A percentile compares a stretch with the other conserved stretches of the same genome.
These are phyloP conservation scores for Candida sakaeoensis DNA, from an alignment of 805 yeast species.

Conservation along the genomic window DNA sequence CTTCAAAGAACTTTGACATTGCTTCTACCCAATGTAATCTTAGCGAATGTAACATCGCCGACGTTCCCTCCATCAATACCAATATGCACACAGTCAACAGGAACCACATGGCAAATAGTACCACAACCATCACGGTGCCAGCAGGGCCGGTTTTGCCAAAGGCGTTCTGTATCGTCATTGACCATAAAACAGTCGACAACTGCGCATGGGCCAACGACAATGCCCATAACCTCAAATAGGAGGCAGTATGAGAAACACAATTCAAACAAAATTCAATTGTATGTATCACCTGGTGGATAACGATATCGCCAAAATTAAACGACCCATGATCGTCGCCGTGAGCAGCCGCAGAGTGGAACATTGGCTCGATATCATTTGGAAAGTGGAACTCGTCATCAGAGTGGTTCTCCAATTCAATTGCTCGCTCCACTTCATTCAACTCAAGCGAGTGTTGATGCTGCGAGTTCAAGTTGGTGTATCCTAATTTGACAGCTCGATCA, in stretches of 20 bases:
- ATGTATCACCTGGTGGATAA: slow-evolving; percentile 77
- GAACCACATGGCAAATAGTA: slow-evolving; percentile 74
- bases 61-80: slow-evolving; percentile 79
- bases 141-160: slow-evolving; percentile 51
- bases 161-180: slow-evolving; percentile 66
- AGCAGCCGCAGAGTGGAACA: slow-evolving; percentile 24
- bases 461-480: slow-evolving; percentile 36
- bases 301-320: slow-evolving; percentile 57
- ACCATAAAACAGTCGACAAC: slow-evolving; percentile 69
- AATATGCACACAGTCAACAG: slow-evolving; percentile 62
- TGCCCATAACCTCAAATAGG: slow-evolving; percentile 76
- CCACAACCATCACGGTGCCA: slow-evolving; percentile 57
- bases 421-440: slow-evolving; percentile 41
- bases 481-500: slow-evolving; percentile 31
- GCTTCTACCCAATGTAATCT: slow-evolving; percentile 82
- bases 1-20: slow-evolving; percentile 76
- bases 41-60: slow-evolving; percentile 78
- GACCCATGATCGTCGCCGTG: slow-evolving; percentile 45
- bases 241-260: slow-evolving; percentile 78
- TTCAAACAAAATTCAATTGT: slow-evolving; percentile 78
- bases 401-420: slow-evolving; percentile 17
- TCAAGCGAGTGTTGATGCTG: slow-evolving; percentile 42
- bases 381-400: slow-evolving; percentile 26
- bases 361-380: slow-evolving; percentile 38
- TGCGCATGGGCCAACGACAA: slow-evolving; percentile 79